Base-by-base conservation (phyloP, 2,329 filamentous ascomycete genomes). In the Aspergillus viridinutans region DNA sequence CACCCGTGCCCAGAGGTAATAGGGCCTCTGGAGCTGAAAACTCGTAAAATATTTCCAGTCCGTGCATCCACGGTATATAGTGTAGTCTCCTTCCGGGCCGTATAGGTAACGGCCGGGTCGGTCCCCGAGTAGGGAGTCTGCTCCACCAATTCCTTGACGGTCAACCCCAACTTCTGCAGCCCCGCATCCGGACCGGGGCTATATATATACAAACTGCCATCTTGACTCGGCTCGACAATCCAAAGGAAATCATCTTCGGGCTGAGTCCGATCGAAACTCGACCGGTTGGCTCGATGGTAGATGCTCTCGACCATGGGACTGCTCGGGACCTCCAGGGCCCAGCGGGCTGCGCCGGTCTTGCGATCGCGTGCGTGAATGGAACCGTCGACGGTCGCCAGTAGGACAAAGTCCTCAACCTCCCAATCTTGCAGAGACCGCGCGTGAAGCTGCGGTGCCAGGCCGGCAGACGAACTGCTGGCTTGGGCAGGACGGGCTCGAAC, bases 361-460 rank as follows among this genome's bases (percentile, higher is more conserved):
- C 94, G 86, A 79, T 97, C 91, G 75, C 87, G 87, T 74, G 93
- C 92, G 79, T 96, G 90, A 70, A 97, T 85, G 74, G 91, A 90
- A 83, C 94, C 94, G 83, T 97, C 92, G 85, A 97, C 90, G 85
- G 94, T 97, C 90, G 94, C 93, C 89, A 99, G 83, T 82, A 99
- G 90, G 80, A 97, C 90, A 85, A 97, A 96, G 83, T 97, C 92
- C 90, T 97, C 93, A 80, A 97, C 92, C 89, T 97, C 91, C 93
- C 93, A 97, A 81, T 97, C 93, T 85, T 92, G 89, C 85, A 97
- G 83, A 83, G 89, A 95, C 86, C 93, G 92, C 92, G 92, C 93
- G 89, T 83, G 83, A 74, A 90, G 88, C 88, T 88, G 89, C 89
- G 90, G 87, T 81, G 88, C 84, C 76, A 89, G 81, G 69, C 86